These are phyloP conservation scores for Aotearoamyces nothofagi DNA, from an alignment of 2,329 filamentous ascomycete genomes.

Conservation along the genomic window DNA sequence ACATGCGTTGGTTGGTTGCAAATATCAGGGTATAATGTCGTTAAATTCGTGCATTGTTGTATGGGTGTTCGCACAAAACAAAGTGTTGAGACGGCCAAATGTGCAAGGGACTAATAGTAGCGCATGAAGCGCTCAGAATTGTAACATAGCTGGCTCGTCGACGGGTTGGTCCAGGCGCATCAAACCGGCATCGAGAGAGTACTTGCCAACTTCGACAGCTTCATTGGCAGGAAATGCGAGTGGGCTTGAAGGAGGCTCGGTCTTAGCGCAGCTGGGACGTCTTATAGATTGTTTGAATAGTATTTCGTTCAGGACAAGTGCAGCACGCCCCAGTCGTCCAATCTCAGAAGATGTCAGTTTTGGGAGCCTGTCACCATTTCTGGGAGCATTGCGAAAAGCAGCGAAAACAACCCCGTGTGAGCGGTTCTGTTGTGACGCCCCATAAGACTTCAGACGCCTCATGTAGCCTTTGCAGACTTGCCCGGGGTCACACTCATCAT, in stretches of 20 bases:
- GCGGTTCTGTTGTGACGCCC: constrained; percentile 2
- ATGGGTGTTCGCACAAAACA: too few species aligned
- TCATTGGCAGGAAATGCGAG: constrained; percentile 6
- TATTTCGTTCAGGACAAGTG: constrained; percentile 3
- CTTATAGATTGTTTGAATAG: constrained; percentile 1
- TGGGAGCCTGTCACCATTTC: background rate
- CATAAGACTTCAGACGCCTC: constrained; percentile 4
- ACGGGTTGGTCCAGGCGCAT: too few species aligned
- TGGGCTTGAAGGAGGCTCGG: constrained; percentile 1
- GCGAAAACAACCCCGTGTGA: constrained; percentile 9
- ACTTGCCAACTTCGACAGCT: constrained; percentile 33
- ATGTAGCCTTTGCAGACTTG: constrained; percentile 5
- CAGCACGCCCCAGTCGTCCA: constrained; percentile 3
- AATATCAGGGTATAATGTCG: too few species aligned
- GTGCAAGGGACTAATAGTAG: too few species aligned
- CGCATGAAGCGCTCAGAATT: too few species aligned
- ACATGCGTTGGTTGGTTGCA: too few species aligned
- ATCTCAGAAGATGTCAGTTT: constrained; percentile 1
- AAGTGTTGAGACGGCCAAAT: too few species aligned
- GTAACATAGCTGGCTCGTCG: too few species aligned
- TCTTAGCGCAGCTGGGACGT: constrained; percentile 3
- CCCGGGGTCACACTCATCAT: constrained; percentile 1
- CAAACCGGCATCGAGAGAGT: constrained; percentile 13
- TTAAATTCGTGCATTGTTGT: too few species aligned
- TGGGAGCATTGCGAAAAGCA: constrained; percentile 6